These are phyloP conservation scores for Podaxis rugospora DNA, from an alignment of 768 basidiomycete genomes.

Conservation along the genomic window DNA sequence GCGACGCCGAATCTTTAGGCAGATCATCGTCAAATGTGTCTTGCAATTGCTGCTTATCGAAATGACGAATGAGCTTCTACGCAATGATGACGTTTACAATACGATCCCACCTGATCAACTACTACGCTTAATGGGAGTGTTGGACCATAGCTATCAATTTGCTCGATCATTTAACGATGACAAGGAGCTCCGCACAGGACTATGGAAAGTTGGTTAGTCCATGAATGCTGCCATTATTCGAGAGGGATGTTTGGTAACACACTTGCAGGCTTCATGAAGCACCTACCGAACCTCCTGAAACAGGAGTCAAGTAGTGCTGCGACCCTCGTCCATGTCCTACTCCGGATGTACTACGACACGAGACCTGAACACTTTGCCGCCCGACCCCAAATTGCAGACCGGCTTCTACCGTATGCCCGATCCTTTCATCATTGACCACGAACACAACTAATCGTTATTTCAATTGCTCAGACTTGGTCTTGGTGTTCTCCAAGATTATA, in stretches of 20 bases:
- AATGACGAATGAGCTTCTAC: constrained; percentile 92
- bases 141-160: constrained; percentile 97
- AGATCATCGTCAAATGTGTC: constrained; percentile 99
- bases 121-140: constrained; percentile 88
- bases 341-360: constrained; percentile 92
- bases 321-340: constrained; percentile 85
- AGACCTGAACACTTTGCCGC: constrained; percentile 85
- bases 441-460: constrained; percentile 10
- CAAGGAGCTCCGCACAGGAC: constrained; percentile 90
- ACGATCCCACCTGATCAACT: constrained; percentile 94
- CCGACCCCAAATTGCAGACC: constrained; percentile 73
- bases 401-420: constrained; percentile 61
- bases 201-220: constrained; percentile 99
- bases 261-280: constrained; percentile 93
- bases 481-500: constrained; percentile 88
- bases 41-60: constrained; percentile 94
- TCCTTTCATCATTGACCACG: not conserved
- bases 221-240: not conserved
- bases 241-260: not conserved
- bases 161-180: constrained; percentile 97
- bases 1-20: constrained; percentile 88
- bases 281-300: constrained; percentile 93
- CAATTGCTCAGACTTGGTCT: constrained; percentile 62
- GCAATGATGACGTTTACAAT: constrained; percentile 86
- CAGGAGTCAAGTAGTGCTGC: constrained; percentile 98